Evolutionary conservation across 1,139 yeast genomes (phyloP).

Genomic region (Yamadazyma siamensis): DNA sequence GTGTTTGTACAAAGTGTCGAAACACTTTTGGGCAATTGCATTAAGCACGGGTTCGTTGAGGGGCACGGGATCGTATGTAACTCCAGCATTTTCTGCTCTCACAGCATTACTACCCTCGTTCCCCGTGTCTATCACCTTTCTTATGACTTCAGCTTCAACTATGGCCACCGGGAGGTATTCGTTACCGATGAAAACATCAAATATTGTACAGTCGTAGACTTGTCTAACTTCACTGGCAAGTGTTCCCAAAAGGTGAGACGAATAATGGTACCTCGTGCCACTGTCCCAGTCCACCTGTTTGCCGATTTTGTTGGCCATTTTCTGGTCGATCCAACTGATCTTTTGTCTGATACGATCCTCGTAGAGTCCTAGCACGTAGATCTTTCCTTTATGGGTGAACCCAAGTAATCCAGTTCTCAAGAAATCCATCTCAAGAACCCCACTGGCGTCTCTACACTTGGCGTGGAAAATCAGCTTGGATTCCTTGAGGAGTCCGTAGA

Average conservation of each 20-base stretch:
- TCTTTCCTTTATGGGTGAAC: constrained; percentile 79
- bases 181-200: constrained; percentile 80
- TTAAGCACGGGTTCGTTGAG: constrained; percentile 61
- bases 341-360: constrained; percentile 89
- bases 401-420: constrained; percentile 90
- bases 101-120: constrained; percentile 9
- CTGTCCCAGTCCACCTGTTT: constrained; percentile 32
- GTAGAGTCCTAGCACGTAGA: constrained; percentile 82
- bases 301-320: constrained; percentile 28
- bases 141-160: constrained; percentile 78
- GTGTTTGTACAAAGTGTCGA: constrained; percentile 61
- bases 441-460: constrained; percentile 67
- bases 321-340: constrained; percentile 60
- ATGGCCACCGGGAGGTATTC: constrained; percentile 86
- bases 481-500: constrained; percentile 68
- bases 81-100: constrained; percentile 10
- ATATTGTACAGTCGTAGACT: constrained; percentile 87
- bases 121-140: constrained; percentile 27
- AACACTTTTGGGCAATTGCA: constrained; percentile 71
- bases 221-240: constrained; percentile 79
- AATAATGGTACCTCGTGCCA: constrained; percentile 66
- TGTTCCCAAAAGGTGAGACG: constrained; percentile 80
- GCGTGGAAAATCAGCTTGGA: constrained; percentile 82
- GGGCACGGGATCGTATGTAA: constrained; percentile 24
- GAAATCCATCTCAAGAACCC: constrained; percentile 70